Conservation (phyloP, 306 rosid genomes). For the Castanea sativa region DNA sequence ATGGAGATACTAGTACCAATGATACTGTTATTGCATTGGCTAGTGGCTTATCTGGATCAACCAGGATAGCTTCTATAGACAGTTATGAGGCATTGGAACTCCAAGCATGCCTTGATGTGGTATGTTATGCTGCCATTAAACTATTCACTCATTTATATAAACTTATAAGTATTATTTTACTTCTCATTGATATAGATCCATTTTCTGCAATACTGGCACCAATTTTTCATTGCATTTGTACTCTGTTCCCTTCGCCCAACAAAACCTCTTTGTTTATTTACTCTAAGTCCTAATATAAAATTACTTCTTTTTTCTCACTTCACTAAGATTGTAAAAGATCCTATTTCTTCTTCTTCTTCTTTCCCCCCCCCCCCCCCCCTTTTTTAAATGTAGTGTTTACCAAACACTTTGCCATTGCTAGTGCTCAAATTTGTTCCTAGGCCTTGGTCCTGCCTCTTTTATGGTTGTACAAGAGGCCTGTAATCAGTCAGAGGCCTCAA, state of each 20-base stretch:
- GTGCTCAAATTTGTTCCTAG: background rate
- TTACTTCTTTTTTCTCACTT: background rate
- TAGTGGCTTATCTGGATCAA: conserved; percentile 81
- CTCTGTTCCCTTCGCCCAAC: background rate
- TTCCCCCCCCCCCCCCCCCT: too few relatives aligned
- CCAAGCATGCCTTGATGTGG: conserved; percentile 85
- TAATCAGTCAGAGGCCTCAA: conserved; percentile 3
- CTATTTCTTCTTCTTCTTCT: background rate
- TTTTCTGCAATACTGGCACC: background rate
- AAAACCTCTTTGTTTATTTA: background rate
- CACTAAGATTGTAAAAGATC: background rate
- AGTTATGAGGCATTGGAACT: conserved; percentile 70
- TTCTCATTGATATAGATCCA: background rate
- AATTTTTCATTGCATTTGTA: background rate
- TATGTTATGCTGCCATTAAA: conserved; percentile 31
- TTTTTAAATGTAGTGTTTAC: background rate
- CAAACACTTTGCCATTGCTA: background rate
- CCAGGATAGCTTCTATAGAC: conserved; percentile 55
- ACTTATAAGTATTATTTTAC: background rate
- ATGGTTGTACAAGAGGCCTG: background rate
- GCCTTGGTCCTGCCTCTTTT: background rate
- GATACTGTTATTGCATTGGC: conserved; percentile 94
- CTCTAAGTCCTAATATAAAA: too few relatives aligned
- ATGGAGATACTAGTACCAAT: conserved; percentile 96
- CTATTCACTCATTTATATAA: conserved; percentile 5